Evolutionary conservation across 768 basidiomycete species (phyloP).

Genomic region (Dioszegia crocea): DNA sequence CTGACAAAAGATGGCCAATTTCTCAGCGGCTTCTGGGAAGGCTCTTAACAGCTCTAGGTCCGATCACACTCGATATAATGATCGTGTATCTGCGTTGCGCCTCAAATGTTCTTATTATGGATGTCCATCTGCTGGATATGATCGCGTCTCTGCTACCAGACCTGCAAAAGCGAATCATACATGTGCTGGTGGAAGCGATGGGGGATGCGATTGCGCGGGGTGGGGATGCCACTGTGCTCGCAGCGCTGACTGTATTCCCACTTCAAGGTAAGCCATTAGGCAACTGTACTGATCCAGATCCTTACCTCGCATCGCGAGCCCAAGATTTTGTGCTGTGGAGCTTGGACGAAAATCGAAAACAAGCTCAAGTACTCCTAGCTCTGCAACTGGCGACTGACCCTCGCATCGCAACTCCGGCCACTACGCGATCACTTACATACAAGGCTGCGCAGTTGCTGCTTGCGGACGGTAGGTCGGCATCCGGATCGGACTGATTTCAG

Average conservation of each 20-base stretch:
- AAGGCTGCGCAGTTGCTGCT: constrained; percentile 35
- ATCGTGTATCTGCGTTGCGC: constrained; percentile 28
- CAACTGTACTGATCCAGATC: constrained; percentile 15
- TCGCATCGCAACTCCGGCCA: constrained; percentile 21
- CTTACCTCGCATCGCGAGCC: constrained; percentile 21
- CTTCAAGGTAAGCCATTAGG: constrained; percentile 22
- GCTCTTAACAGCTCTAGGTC: constrained; percentile 31
- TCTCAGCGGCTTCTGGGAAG: constrained; percentile 25
- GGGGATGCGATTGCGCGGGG: constrained; percentile 16
- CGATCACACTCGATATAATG: constrained; percentile 28
- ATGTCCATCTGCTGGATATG: constrained; percentile 31
- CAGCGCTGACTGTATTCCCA: constrained; percentile 32
- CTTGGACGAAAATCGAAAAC: constrained; percentile 32
- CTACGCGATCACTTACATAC: constrained; percentile 28
- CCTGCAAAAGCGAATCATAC: constrained; percentile 24
- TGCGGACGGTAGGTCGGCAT: constrained; percentile 31
- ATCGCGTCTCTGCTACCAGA: constrained; percentile 34
- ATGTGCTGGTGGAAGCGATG: constrained; percentile 30
- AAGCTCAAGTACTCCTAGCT: constrained; percentile 30
- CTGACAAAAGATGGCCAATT: background rate
- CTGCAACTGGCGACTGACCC: constrained; percentile 29
- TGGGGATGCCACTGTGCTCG: constrained; percentile 23
- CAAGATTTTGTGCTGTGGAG: constrained; percentile 36
- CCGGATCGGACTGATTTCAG: constrained; percentile 8
- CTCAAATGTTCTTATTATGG: constrained; percentile 22